Conservation (phyloP, 1,284 basidiomycete genomes). For the Boletus chippewaensis region DNA sequence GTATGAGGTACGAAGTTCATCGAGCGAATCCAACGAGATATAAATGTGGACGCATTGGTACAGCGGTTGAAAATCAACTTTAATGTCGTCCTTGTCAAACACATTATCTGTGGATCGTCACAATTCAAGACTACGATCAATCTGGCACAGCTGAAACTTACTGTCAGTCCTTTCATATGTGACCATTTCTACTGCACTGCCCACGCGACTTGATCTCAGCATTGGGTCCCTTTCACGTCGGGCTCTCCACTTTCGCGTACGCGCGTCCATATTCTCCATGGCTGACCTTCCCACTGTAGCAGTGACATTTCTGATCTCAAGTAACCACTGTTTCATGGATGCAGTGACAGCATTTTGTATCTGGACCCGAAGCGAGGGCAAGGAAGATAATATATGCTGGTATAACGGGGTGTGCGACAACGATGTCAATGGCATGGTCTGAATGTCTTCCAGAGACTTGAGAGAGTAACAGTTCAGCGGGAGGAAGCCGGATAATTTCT, state of each 20-base stretch:
- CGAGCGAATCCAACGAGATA: slow-evolving; percentile 81
- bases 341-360: slow-evolving; percentile 93
- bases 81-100: slow-evolving; percentile 82
- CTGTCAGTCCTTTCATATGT: slow-evolving; percentile 94
- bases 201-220: slow-evolving; percentile 76
- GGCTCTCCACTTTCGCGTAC: slow-evolving; percentile 80
- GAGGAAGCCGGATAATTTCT: slow-evolving; percentile 21
- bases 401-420: slow-evolving; percentile 93
- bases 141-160: slow-evolving; percentile 38
- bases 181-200: slow-evolving; percentile 90
- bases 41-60: slow-evolving; percentile 99
- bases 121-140: slow-evolving; percentile 1
- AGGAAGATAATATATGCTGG: slow-evolving; percentile 82
- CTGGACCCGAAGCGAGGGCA: slow-evolving; percentile 84
- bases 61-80: slow-evolving; percentile 90
- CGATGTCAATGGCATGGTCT: slow-evolving; percentile 83
- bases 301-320: slow-evolving; percentile 89
- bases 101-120: slow-evolving; percentile 63
- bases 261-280: slow-evolving; percentile 82
- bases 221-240: slow-evolving; percentile 74
- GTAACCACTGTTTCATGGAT: slow-evolving; percentile 95
- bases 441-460: slow-evolving; percentile 90
- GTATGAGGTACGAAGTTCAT: slow-evolving; percentile 87
- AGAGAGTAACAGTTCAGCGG: slow-evolving; percentile 28
- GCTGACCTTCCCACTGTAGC: slow-evolving; percentile 84